Percentiles rank a stretch among this genome's conserved stretches.
Evolutionary conservation across 2,329 filamentous ascomycete species (phyloP).

Genomic region (Colletotrichum gloeosporioides): DNA sequence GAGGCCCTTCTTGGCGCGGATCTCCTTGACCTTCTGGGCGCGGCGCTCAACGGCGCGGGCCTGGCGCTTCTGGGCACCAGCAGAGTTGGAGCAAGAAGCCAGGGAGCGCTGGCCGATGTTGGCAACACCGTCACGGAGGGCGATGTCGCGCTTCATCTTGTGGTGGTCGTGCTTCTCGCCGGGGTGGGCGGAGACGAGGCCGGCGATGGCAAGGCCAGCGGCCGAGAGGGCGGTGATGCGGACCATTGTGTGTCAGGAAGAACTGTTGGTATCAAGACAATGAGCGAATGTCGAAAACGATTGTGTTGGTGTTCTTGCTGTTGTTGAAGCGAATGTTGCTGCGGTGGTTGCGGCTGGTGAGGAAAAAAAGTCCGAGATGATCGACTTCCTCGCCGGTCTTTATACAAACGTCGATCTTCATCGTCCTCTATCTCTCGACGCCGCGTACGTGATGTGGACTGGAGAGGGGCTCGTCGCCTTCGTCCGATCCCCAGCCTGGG

Average conservation of each 20-base stretch:
- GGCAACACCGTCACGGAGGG: conserved; percentile 36
- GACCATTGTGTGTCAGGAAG: not conserved
- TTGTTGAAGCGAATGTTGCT: not conserved
- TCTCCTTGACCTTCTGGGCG: conserved; percentile 38
- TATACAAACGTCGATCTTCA: not conserved
- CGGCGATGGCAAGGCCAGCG: conserved; percentile 24
- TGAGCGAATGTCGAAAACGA: not conserved
- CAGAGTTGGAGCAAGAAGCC: conserved; percentile 41
- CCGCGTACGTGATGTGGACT: conserved; percentile 8
- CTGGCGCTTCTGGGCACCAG: conserved; percentile 42
- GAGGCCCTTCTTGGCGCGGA: conserved; percentile 37
- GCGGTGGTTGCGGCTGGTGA: not conserved
- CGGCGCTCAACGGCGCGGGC: conserved; percentile 45
- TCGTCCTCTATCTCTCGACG: not conserved
- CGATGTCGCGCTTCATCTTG: conserved; percentile 37
- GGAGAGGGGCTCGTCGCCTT: not conserved
- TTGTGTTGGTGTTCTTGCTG: not conserved
- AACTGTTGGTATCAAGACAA: not conserved
- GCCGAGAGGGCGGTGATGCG: conserved; percentile 2
- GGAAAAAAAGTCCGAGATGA: not conserved
- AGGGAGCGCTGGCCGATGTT: conserved; percentile 40
- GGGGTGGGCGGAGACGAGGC: conserved; percentile 33
- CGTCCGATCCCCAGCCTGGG: not conserved
- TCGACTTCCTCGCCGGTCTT: not conserved
- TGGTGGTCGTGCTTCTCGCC: conserved; percentile 33